A percentile compares a stretch with the other conserved stretches of the same genome.
Evolutionary conservation across 176 grass and related monocot genomes (phyloP).

Genomic region (Elaeis guineensis): DNA sequence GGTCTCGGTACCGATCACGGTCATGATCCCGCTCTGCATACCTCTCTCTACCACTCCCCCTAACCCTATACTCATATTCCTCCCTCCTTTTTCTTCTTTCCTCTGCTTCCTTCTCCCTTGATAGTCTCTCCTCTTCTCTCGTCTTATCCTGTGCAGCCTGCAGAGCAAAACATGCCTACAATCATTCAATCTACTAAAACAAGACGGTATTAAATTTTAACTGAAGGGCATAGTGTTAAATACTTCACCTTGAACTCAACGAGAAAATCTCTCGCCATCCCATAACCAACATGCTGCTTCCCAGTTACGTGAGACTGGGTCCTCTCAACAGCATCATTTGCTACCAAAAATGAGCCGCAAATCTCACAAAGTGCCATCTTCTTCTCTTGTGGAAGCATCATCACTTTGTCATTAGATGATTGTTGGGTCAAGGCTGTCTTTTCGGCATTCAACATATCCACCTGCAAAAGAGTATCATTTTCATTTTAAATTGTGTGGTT

Average conservation of each 20-base stretch:
- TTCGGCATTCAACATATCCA: conserved; percentile 67
- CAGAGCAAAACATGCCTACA: conserved; percentile 10
- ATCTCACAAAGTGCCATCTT: conserved; percentile 93
- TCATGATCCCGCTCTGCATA: conserved; percentile 43
- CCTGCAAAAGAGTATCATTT: conserved; percentile 34
- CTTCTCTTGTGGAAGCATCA: conserved; percentile 72
- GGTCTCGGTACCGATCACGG: conserved; percentile 33
- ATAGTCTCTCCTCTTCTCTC: conserved; percentile 63
- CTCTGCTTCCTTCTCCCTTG: conserved; percentile 60
- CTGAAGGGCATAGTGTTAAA: neutral
- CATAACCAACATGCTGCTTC: conserved; percentile 93
- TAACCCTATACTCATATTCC: conserved; percentile 30
- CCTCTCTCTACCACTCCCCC: conserved; percentile 33
- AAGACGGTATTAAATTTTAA: conserved; percentile 1
- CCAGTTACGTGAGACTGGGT: conserved; percentile 81
- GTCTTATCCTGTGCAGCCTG: conserved; percentile 52
- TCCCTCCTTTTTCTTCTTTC: conserved; percentile 47
- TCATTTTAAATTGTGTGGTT: neutral
- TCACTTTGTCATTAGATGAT: conserved; percentile 44
- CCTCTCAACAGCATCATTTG: conserved; percentile 86
- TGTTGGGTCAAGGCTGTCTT: conserved; percentile 65
- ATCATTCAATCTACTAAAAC: conserved; percentile 21
- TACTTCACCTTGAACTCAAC: conserved; percentile 61
- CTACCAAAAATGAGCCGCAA: conserved; percentile 84
- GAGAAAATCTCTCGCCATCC: conserved; percentile 86